Conservation (phyloP, 768 basidiomycete species). For the Lactarius deliciosus region DNA sequence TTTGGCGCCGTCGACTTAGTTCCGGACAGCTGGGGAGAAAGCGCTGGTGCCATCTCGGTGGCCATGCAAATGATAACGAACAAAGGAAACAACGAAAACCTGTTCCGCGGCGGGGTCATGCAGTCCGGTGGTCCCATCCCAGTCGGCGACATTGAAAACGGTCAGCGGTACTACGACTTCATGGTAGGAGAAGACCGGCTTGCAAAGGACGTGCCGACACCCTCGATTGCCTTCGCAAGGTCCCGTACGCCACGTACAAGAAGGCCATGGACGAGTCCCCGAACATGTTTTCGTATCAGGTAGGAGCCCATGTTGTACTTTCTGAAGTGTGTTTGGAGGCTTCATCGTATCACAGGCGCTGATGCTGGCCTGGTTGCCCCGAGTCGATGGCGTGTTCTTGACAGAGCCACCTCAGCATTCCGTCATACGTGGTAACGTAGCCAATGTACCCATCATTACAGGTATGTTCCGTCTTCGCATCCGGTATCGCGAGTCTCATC, state of each 20-base stretch:
- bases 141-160: slow-evolving; percentile 33
- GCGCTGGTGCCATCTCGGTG: slow-evolving; percentile 53
- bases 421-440: slow-evolving; percentile 27
- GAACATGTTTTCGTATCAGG: slow-evolving; percentile 37
- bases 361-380: slow-evolving; percentile 32
- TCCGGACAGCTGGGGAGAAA: slow-evolving; percentile 47
- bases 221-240: slow-evolving; percentile 44
- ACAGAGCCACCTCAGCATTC: slow-evolving; percentile 30
- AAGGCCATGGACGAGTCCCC: slow-evolving; percentile 39
- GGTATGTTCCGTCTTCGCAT: slow-evolving; percentile 18
- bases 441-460: slow-evolving; percentile 31
- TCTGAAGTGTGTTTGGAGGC: neutral
- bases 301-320: slow-evolving; percentile 1
- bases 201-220: slow-evolving; percentile 41
- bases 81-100: slow-evolving; percentile 38
- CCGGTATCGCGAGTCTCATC: slow-evolving; percentile 1
- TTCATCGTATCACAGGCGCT: slow-evolving; percentile 28
- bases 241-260: slow-evolving; percentile 37
- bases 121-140: slow-evolving; percentile 43
- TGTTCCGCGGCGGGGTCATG: slow-evolving; percentile 48
- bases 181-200: slow-evolving; percentile 43
- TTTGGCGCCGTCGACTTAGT: slow-evolving; percentile 15
- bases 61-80: slow-evolving; percentile 45
- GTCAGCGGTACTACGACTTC: slow-evolving; percentile 43
- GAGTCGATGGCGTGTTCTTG: slow-evolving; percentile 33